phyloP scores from a whole-genome alignment of 441 rosid species.

The Capsella rubella region DNA sequence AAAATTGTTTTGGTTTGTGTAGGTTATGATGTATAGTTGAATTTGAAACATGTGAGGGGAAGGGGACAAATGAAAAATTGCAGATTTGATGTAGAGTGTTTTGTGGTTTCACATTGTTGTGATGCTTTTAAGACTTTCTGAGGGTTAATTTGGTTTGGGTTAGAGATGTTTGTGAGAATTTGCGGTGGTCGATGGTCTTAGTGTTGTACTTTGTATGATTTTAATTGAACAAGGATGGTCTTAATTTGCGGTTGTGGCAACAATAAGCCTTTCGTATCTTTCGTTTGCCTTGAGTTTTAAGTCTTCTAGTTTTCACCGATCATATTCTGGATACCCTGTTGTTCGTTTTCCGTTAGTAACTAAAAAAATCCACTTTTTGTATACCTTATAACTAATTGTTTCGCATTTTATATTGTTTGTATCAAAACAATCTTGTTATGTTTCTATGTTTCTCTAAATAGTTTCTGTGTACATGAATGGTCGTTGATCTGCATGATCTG shows the following conservation, averaged over 20 bases:
- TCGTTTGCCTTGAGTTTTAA: neutral
- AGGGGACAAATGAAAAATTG: neutral
- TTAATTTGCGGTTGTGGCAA: neutral
- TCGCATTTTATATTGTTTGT: too few relatives aligned
- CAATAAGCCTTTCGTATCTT: neutral
- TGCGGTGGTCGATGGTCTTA: neutral
- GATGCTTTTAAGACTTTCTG: conserved; percentile 14
- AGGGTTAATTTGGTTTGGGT: conserved; percentile 27
- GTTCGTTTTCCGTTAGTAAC: neutral
- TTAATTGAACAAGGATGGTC: neutral
- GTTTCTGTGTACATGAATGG: too few relatives aligned
- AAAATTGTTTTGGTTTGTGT: conserved; percentile 36
- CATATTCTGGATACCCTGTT: neutral
- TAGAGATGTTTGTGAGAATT: conserved; percentile 2
- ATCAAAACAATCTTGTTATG: too few relatives aligned
- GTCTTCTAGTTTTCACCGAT: neutral
- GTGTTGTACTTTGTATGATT: conserved; percentile 16
- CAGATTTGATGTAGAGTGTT: conserved; percentile 19
- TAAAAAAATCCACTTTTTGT: neutral
- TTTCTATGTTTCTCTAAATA: too few relatives aligned
- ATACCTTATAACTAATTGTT: too few relatives aligned
- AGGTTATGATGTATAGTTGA: conserved; percentile 54
- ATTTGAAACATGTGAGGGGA: conserved; percentile 22
- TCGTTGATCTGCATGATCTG: neutral
- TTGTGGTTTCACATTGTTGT: conserved; percentile 18